Evolutionary conservation across 495 filamentous ascomycete species (phyloP).

Genomic region (Trichocladium uniseriatum): DNA sequence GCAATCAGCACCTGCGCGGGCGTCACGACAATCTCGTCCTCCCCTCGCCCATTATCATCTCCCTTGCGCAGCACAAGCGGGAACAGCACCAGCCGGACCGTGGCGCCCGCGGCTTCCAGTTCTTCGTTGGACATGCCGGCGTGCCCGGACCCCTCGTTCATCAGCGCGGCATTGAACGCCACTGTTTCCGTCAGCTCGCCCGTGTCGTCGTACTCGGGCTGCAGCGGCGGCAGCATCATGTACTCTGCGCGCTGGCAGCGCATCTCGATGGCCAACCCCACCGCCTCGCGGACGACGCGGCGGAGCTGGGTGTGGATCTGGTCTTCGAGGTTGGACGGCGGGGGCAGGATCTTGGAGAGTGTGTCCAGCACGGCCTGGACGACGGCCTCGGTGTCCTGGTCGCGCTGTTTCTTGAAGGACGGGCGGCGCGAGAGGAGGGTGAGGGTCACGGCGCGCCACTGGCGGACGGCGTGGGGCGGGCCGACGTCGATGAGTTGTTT

Average conservation of each 20-base stretch:
- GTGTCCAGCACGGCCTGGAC: conserved; percentile 75
- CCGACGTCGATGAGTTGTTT: conserved; percentile 84
- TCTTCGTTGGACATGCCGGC: conserved; percentile 54
- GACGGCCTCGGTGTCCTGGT: conserved; percentile 81
- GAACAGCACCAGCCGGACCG: conserved; percentile 86
- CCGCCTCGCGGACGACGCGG: conserved; percentile 73
- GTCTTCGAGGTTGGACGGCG: conserved; percentile 60
- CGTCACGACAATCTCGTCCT: conserved; percentile 86
- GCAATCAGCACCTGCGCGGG: conserved; percentile 81
- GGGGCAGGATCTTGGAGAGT: conserved; percentile 69
- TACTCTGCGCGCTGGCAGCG: conserved; percentile 91
- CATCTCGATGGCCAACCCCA: conserved; percentile 89
- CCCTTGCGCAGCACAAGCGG: conserved; percentile 91
- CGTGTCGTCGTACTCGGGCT: conserved; percentile 87
- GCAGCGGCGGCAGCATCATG: conserved; percentile 93
- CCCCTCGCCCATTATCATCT: conserved; percentile 71
- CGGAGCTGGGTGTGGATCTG: conserved; percentile 72
- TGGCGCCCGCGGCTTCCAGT: conserved; percentile 61
- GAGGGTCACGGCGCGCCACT: conserved; percentile 92
- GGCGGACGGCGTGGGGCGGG: conserved; percentile 69
- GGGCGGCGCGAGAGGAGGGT: conserved; percentile 73
- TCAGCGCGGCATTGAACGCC: conserved; percentile 73
- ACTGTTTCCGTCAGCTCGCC: conserved; percentile 74
- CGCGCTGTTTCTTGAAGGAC: conserved; percentile 63
- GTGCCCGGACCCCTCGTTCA: conserved; percentile 81